Evolutionary conservation across 768 basidiomycete species (phyloP).

Genomic region (Panaeolus cyanescens): DNA sequence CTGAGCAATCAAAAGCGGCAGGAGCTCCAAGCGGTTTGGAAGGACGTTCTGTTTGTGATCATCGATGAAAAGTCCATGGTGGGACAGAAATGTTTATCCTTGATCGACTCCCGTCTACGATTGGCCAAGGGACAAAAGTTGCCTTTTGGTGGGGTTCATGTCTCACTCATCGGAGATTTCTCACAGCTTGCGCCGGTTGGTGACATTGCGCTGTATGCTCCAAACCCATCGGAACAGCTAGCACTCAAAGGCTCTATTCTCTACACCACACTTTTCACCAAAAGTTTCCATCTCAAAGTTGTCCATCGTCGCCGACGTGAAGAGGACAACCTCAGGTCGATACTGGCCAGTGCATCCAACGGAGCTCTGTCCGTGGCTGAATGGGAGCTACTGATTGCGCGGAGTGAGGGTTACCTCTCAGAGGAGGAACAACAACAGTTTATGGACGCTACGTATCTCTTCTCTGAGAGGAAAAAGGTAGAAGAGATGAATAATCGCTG

Average conservation of each 20-base stretch:
- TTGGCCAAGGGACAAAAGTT: conserved; percentile 16
- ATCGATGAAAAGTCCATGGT: conserved; percentile 30
- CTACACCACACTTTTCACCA: no score
- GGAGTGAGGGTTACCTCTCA: no score
- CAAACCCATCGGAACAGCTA: neutral
- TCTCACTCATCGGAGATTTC: conserved; percentile 28
- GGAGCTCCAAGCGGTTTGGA: conserved; percentile 19
- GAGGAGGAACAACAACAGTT: no score
- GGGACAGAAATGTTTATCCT: conserved; percentile 14
- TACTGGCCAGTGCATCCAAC: no score
- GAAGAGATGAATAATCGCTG: conserved; percentile 3
- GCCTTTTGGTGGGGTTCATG: conserved; percentile 17
- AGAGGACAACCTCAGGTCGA: no score
- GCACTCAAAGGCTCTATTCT: no score
- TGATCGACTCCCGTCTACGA: conserved; percentile 15
- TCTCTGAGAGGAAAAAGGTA: neutral
- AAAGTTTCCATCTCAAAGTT: no score
- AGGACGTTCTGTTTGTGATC: conserved; percentile 17
- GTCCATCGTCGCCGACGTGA: no score
- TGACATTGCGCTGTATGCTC: conserved; percentile 19
- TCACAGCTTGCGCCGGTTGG: conserved; percentile 28
- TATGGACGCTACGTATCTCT: no score
- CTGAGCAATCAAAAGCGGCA: no score
- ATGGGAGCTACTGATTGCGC: no score
- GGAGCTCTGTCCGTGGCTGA: no score